phyloP scores from a whole-genome alignment of 805 yeast genomes.

The Debaryomyces prosopidis region DNA sequence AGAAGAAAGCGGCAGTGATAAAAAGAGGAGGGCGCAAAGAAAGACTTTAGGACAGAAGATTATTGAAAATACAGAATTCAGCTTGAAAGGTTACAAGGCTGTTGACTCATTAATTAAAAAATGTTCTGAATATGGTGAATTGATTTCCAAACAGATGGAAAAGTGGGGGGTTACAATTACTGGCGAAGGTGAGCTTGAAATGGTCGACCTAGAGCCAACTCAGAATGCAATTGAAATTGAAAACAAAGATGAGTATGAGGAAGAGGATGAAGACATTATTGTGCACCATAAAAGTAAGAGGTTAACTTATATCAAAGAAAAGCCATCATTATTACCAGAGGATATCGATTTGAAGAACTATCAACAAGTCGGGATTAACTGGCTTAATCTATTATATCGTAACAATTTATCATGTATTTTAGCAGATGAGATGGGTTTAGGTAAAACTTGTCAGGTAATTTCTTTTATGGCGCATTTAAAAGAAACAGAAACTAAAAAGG shows the following conservation, averaged over 20 bases:
- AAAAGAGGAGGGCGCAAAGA: conserved; percentile 44
- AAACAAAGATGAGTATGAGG: conserved; percentile 25
- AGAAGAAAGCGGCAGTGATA: conserved; percentile 25
- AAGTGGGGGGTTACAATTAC: conserved; percentile 87
- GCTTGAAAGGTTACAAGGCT: conserved; percentile 87
- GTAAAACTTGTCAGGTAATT: conserved; percentile 96
- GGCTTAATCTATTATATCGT: conserved; percentile 81
- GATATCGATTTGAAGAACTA: conserved; percentile 77
- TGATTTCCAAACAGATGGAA: conserved; percentile 68
- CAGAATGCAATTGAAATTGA: conserved; percentile 20
- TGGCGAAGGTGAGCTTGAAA: conserved; percentile 68
- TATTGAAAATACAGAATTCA: conserved; percentile 66
- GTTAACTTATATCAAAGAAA: conserved; percentile 55
- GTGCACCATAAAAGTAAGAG: conserved; percentile 21
- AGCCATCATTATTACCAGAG: conserved; percentile 67
- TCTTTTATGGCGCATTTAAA: conserved; percentile 86
- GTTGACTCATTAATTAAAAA: conserved; percentile 87
- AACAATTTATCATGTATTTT: conserved; percentile 84
- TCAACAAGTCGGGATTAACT: conserved; percentile 96
- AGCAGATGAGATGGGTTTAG: conserved; percentile 99
- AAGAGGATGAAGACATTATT: conserved; percentile 33
- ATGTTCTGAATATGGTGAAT: conserved; percentile 76
- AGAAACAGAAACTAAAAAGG: conserved; percentile 51
- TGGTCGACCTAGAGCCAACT: conserved; percentile 50
- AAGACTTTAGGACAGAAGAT: conserved; percentile 69